Base-by-base conservation (phyloP, 2,329 filamentous ascomycete genomes). In the Podosphaera fusca region DNA sequence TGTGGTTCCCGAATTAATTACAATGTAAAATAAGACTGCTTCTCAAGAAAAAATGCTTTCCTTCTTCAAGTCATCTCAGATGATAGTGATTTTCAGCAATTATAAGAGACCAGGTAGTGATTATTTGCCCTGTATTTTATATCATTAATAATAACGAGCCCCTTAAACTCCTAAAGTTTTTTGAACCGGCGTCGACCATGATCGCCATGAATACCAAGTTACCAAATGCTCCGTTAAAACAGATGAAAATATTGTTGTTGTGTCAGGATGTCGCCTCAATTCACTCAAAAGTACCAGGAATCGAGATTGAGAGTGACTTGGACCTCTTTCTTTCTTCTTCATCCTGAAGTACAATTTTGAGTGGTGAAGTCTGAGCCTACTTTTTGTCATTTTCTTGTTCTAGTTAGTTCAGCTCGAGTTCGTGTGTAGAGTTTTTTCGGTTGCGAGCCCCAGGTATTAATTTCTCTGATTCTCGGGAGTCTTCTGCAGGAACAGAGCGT, bases 231-330 rank as follows among this genome's bases (percentile, higher is more conserved):
- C 36, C 54, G n/a, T 21, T 62, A 52, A 61, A 30, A 61, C 60
- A 53, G 63, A 66, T 29, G 64, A 59, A 42, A 42, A 7, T 42
- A 12, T 42, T 2, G n/a, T 42, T 6, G n/a, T 7, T 7, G n/a
- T 3, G 3, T 42, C 38, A 42, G 9, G 10, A 7, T 12, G 3
- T 3, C 30, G 30, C n/a, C n/a, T n/a, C 8, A 50, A 4, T 10
- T 54, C 10, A 54, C 29, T 38, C 33, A 9, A 50, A 38, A 2
- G 33, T 21, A 10, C 64, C 63, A 33, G 68, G 69, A 57, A 72
- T 71, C 12, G 69, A 66, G 36, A 71, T 67, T 14, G 69, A 70
- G 50, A 70, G 63, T 55, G 66, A 63, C 58, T 69, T 62, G 33
- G 58, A 59, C 50, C 61, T 65, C 31, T 67, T 66, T 45, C 64